Base-by-base conservation (phyloP, 345 rosid genomes). In the Eutrema heterophyllum region DNA sequence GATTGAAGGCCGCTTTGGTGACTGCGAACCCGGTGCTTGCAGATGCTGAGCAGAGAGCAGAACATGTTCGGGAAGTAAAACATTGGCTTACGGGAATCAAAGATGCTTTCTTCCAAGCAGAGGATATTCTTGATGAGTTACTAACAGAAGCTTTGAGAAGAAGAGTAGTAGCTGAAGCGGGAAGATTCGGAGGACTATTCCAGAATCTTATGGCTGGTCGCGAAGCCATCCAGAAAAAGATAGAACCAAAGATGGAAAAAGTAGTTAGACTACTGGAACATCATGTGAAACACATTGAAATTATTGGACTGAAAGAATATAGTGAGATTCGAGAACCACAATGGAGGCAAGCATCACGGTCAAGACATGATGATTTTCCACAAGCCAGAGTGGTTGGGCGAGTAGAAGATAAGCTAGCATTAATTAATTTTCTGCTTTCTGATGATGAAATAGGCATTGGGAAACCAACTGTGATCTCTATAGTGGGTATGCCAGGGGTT, bases 401-500 rank as follows among this genome's bases (percentile, higher is more conserved):
- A 44, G 70, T 38, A 4, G 68, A 72, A 40, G 81, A 78, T 59
- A 72, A 78, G 64, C 50, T 58, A 21, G 64, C 52, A 3, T 40
- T 78, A 41, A 49, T 67, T 51, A 38, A 60, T 35, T 39, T 72
- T 36, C 63, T 78, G 58, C 73, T 72, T 52, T 72, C 70, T 40
- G 51, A 67, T 58, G 51, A 43, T 43, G 40, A 57, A n/a, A 39
- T 16, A 30, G 3, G 7, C 16, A 35, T 5, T 15, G 1, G 16
- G 26, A 66, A 43, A 40, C 72, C 77, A 36, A 38, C 29, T 45
- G 77, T 78, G 39, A 61, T 70, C 62, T 76, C 84, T 29, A 66
- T 78, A n/a, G 74, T 81, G 6, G 84, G 84, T 9, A 81, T 81
- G 84, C 79, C 77, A 21, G 81, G 81, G 30, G 30, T 72, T 51